phyloP scores from a whole-genome alignment of 345 rosid species.

The Abelmoschus esculentus region DNA sequence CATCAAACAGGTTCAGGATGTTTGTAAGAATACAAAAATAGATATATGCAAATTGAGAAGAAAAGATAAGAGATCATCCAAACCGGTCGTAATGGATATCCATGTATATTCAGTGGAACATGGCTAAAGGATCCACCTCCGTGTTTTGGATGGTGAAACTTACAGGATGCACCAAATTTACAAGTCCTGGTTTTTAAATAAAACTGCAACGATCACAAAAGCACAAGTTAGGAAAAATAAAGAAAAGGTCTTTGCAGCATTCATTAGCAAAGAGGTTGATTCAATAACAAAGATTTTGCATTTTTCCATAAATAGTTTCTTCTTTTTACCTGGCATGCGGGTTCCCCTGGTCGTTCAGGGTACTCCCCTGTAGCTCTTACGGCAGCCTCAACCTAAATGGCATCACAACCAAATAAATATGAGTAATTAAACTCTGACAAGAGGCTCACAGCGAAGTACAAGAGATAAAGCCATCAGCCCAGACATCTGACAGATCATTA shows the following conservation, averaged over 20 bases:
- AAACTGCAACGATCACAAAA: constrained; percentile 40
- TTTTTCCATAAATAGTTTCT: neutral
- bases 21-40: neutral
- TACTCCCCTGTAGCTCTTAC: constrained; percentile 81
- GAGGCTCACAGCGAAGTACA: neutral
- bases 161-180: constrained; percentile 95
- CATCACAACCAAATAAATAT: constrained; percentile 7
- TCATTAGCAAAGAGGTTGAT: neutral
- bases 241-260: neutral
- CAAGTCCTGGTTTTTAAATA: constrained; percentile 82
- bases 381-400: constrained; percentile 54
- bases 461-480: neutral
- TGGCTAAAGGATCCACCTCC: constrained; percentile 57
- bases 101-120: constrained; percentile 55
- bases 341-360: constrained; percentile 82
- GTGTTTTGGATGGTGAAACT: constrained; percentile 90
- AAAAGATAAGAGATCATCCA: constrained; percentile 15
- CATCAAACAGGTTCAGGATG: constrained; percentile 10
- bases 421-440: neutral
- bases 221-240: neutral
- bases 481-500: neutral
- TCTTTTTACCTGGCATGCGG: constrained; percentile 62
- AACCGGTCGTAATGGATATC: constrained; percentile 80
- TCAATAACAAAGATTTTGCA: neutral
- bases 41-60: neutral